Evolutionary conservation across 176 grass and related monocot genomes (phyloP).

Genomic region (Carex myosuroides): DNA sequence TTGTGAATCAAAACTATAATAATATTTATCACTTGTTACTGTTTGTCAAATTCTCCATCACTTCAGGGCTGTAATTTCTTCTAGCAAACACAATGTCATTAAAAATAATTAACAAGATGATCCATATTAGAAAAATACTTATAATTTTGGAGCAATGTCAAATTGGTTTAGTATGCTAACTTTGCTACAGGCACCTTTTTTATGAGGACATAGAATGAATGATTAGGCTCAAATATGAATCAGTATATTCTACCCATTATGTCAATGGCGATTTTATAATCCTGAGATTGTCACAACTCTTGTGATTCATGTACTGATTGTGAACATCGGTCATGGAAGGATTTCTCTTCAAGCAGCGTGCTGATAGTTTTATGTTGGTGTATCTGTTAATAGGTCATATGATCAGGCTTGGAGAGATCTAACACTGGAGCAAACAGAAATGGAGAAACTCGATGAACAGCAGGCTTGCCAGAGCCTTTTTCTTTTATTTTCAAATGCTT

Average conservation of each 20-base stretch:
- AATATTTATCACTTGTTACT: background rate
- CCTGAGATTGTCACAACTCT: background rate
- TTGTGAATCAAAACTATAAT: background rate
- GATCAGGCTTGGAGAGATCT: conserved; percentile 64
- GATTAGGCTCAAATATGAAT: background rate
- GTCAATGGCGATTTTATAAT: background rate
- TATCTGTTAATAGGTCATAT: conserved; percentile 50
- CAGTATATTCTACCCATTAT: background rate
- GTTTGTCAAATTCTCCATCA: background rate
- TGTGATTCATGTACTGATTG: background rate
- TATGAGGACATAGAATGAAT: background rate
- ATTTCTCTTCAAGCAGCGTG: background rate
- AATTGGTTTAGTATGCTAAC: background rate
- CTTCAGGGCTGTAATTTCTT: background rate
- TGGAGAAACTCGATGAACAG: conserved; percentile 55
- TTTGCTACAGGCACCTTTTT: background rate
- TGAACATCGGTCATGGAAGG: background rate
- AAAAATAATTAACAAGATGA: background rate
- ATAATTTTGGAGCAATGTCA: background rate
- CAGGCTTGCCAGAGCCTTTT: conserved; percentile 67
- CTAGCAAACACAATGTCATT: background rate
- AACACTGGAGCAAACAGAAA: conserved; percentile 24
- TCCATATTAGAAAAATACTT: background rate
- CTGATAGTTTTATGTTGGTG: background rate
- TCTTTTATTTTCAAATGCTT: conserved; percentile 48